Evolutionary conservation across 2,329 filamentous ascomycete species (phyloP).

Genomic region (Kalmusia sp.): DNA sequence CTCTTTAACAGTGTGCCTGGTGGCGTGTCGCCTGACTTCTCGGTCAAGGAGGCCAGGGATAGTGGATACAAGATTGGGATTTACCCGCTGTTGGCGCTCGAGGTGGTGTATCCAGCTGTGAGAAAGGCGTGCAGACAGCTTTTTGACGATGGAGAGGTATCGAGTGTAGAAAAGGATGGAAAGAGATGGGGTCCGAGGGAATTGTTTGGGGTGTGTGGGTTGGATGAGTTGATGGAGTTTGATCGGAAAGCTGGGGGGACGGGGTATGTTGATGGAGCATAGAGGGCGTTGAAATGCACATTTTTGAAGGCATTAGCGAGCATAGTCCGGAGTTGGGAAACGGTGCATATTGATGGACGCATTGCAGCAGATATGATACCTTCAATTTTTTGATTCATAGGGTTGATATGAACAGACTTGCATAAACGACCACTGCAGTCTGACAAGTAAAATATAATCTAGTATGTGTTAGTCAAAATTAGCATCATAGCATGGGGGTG

Average conservation of each 20-base stretch:
- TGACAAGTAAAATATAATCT: too few relatives aligned
- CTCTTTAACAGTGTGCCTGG: conserved; percentile 66
- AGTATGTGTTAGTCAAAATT: too few relatives aligned
- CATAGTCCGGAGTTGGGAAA: background rate
- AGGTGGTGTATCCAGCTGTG: conserved; percentile 43
- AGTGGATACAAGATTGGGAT: conserved; percentile 68
- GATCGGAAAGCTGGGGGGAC: conserved; percentile 56
- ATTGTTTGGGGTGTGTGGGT: conserved; percentile 61
- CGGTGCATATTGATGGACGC: too few relatives aligned
- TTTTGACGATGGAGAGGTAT: conserved; percentile 32
- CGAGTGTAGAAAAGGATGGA: conserved; percentile 48
- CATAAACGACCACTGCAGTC: too few relatives aligned
- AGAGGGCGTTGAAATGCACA: background rate
- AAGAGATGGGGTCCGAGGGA: conserved; percentile 56
- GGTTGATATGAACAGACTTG: too few relatives aligned
- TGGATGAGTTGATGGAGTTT: conserved; percentile 59
- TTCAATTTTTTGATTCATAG: background rate
- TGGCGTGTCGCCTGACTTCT: conserved; percentile 62
- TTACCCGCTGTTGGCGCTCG: conserved; percentile 52
- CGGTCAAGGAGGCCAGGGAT: conserved; percentile 59
- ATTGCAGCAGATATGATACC: background rate
- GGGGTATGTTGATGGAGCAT: conserved; percentile 33
- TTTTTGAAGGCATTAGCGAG: background rate
- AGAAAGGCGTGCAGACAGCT: conserved; percentile 37
- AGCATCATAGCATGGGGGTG: too few relatives aligned